Evolutionary conservation across 768 basidiomycete species (phyloP).

Genomic region (Gloeopeniophorella convolvens): DNA sequence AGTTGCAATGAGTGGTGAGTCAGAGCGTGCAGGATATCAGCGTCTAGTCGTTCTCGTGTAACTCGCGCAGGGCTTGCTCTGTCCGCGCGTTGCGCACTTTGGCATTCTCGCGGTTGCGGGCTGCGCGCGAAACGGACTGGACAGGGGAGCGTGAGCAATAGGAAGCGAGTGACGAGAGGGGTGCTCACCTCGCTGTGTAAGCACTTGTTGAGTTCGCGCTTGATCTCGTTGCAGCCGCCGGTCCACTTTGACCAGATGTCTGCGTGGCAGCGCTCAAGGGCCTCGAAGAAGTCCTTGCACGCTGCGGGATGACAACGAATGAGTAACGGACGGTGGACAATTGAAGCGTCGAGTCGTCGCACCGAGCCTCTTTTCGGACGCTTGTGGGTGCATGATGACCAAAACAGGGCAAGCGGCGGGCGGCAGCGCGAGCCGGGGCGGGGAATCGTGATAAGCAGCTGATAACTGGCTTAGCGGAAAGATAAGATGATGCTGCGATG

Average conservation of each 20-base stretch:
- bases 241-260: slow-evolving; percentile 58
- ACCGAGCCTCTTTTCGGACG: slow-evolving; percentile 48
- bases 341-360: slow-evolving; percentile 19
- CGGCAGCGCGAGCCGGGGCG: not conserved
- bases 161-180: not conserved
- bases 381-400: slow-evolving; percentile 57
- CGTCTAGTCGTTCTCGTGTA: slow-evolving; percentile 45
- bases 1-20: not conserved
- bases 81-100: slow-evolving; percentile 50
- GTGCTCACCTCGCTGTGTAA: slow-evolving; percentile 58
- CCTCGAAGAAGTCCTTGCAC: slow-evolving; percentile 73
- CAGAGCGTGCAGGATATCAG: not conserved
- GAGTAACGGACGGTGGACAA: not conserved
- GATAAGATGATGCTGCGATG: no score
- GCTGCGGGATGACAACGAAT: slow-evolving; percentile 33
- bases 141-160: slow-evolving; percentile 1
- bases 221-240: slow-evolving; percentile 64
- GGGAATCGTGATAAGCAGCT: not conserved
- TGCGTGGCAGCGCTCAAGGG: slow-evolving; percentile 64
- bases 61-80: slow-evolving; percentile 51
- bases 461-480: no score
- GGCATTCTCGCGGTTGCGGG: slow-evolving; percentile 52
- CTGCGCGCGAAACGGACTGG: slow-evolving; percentile 54
- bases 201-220: slow-evolving; percentile 63
- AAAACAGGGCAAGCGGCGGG: not conserved